These are phyloP conservation scores for Pyrrhoderma noxium DNA, from an alignment of 1,284 basidiomycete genomes.

Conservation along the genomic window DNA sequence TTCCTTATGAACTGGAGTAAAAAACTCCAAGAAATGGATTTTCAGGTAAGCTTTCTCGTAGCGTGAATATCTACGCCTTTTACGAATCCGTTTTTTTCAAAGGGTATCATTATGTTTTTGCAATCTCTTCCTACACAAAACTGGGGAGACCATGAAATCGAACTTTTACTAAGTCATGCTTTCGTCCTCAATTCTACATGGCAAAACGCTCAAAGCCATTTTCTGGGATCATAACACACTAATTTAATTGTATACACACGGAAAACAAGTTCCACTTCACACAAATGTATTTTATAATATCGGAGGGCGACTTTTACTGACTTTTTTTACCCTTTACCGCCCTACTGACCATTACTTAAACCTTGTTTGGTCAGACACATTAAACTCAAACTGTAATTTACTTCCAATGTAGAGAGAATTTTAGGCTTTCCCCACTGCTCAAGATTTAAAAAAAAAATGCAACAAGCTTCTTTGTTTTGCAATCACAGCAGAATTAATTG, in stretches of 20 bases:
- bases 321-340: too few species aligned
- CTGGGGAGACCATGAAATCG: constrained; percentile 95
- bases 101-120: constrained; percentile 99
- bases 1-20: constrained; percentile 92
- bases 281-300: too few species aligned
- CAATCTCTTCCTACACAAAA: constrained; percentile 92
- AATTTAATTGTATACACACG: too few species aligned
- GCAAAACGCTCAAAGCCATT: constrained; percentile 93
- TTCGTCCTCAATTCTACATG: constrained; percentile 92
- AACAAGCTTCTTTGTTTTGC: background rate
- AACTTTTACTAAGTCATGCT: constrained; percentile 91
- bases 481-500: background rate
- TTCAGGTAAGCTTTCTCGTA: constrained; percentile 71
- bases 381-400: too few species aligned
- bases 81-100: background rate
- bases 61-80: too few species aligned
- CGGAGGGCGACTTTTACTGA: background rate
- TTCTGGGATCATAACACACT: constrained; percentile 34
- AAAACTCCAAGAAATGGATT: constrained; percentile 88
- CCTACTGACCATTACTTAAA: too few species aligned
- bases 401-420: background rate
- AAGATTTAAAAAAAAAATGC: background rate
- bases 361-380: too few species aligned
- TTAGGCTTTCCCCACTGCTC: background rate
- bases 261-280: too few species aligned